Percentiles rank a stretch among this genome's conserved stretches.
Evolutionary conservation across 2,329 filamentous ascomycete species (phyloP).

Genomic region (Xylariaceae sp.): DNA sequence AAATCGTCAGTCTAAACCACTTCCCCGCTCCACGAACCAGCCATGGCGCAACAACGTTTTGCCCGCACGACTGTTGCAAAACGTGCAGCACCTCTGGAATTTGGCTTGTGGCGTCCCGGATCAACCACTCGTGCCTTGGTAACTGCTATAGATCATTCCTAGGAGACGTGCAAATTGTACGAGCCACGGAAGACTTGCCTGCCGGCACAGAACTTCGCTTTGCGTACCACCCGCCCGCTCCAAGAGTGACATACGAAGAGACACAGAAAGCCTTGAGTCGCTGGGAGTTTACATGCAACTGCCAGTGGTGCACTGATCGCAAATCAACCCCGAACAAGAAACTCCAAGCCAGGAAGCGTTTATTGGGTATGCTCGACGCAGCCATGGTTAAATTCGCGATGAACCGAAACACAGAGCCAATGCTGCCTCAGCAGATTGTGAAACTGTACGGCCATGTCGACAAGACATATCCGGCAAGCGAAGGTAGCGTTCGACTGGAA

Average conservation of each 20-base stretch:
- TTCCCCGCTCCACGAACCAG: constrained; percentile 37
- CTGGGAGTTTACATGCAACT: constrained; percentile 45
- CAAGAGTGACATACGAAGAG: constrained; percentile 27
- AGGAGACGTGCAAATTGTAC: constrained; percentile 52
- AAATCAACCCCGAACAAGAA: constrained; percentile 17
- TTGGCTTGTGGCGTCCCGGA: constrained; percentile 47
- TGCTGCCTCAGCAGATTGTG: constrained; percentile 4
- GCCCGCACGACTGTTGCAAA: constrained; percentile 5
- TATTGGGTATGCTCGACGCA: constrained; percentile 7
- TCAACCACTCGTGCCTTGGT: constrained; percentile 52
- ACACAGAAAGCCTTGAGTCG: constrained; percentile 28
- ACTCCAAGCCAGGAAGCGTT: constrained; percentile 15
- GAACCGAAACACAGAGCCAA: background rate
- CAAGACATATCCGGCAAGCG: constrained; percentile 20
- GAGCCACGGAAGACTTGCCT: constrained; percentile 43
- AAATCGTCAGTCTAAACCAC: constrained; percentile 41
- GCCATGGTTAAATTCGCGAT: background rate
- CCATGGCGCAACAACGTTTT: background rate
- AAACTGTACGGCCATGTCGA: constrained; percentile 21
- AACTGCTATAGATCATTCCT: constrained; percentile 50
- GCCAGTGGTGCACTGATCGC: constrained; percentile 36
- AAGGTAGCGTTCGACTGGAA: constrained; percentile 15
- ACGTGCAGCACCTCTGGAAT: constrained; percentile 36
- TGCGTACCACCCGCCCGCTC: constrained; percentile 33
- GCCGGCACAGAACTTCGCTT: constrained; percentile 45